phyloP scores from a whole-genome alignment of 331 rosid genomes.

The Prunus yedoensis region DNA sequence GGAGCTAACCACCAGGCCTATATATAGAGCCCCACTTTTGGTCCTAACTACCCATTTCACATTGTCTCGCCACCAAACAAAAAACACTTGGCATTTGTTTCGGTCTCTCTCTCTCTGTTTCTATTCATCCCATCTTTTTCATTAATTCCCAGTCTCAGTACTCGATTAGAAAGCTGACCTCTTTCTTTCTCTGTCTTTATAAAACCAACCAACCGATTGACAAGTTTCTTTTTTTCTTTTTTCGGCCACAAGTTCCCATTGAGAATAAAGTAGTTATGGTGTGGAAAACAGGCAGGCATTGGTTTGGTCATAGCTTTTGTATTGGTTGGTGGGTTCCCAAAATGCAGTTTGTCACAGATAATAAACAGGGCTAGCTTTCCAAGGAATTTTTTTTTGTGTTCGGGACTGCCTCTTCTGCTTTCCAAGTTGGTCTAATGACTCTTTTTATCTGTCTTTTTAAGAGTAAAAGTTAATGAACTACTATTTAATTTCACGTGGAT shows the following conservation, averaged over 20 bases:
- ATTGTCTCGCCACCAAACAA: neutral
- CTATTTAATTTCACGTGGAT: no score
- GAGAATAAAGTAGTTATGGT: constrained; percentile 25
- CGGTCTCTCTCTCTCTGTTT: neutral
- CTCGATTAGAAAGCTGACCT: neutral
- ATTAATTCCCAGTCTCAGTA: neutral
- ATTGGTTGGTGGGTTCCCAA: constrained; percentile 26
- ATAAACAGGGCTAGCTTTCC: constrained; percentile 62
- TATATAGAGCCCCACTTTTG: no score
- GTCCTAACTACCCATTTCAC: neutral
- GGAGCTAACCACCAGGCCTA: no score
- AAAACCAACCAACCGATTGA: no score
- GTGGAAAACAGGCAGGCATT: constrained; percentile 23
- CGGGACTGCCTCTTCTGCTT: constrained; percentile 93
- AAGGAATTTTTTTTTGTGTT: constrained; percentile 36
- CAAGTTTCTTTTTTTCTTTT: no score
- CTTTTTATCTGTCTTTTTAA: neutral
- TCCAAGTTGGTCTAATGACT: constrained; percentile 50
- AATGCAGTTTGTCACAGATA: constrained; percentile 35
- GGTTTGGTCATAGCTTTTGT: constrained; percentile 13
- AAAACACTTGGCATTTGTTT: neutral
- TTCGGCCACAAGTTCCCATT: no score
- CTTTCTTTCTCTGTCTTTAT: neutral
- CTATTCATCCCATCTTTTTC: no score
- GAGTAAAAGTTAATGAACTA: no score